Evolutionary conservation across 2,329 filamentous ascomycete genomes (phyloP), one percentile per base, ranked within the genome.

Genomic region (Cladobotryum protrusum): DNA sequence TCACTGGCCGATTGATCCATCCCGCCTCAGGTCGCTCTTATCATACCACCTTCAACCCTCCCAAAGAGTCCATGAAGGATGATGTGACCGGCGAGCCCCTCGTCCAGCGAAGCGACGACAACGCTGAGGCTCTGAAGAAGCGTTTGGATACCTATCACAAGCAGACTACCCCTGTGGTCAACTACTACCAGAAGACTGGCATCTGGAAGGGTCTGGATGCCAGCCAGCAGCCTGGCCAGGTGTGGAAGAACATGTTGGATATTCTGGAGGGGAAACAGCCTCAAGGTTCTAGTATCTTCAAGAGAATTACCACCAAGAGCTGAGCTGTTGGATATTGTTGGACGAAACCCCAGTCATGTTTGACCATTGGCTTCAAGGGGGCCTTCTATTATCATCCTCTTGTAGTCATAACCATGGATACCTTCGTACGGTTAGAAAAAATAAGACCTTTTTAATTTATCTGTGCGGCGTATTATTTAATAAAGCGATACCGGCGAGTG

Each of bases 31-130:
- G 93, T 59, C 90, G 93, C 66, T 90, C 88, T 60, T 99, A 99
- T 78, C 93, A 99, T 83, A 93, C 86, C 74, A 87, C 93, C 71
- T 99, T 99, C 85, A 97, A 96, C 82, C 93, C 93, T 46, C 93
- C 93, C 63, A 96, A 96, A 83, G 74, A 83, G 62, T 64, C 81
- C 58, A 97, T 97, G 93, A 95, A 84, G 68, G 93, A 99, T 72
- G 93, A 99, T 71, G 72, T 96, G 59, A 97, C 93, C 17, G 93
- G 93, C 70, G 93, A 99, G 79, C 91, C 92, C 44, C 79, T 99
- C 60, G 87, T 97, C 64, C 93, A 97, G 78, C 86, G 93, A 64
- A 92, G 87, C 59, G 93, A 99, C 69, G 93, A 99, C 77, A 99
- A 97, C 70, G 91, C 88, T 61, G 92, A 91, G 8, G 89, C 93